These are phyloP conservation scores for Phytomonas sp. DNA, from an alignment of 208 protist species.

Conservation along the genomic window DNA sequence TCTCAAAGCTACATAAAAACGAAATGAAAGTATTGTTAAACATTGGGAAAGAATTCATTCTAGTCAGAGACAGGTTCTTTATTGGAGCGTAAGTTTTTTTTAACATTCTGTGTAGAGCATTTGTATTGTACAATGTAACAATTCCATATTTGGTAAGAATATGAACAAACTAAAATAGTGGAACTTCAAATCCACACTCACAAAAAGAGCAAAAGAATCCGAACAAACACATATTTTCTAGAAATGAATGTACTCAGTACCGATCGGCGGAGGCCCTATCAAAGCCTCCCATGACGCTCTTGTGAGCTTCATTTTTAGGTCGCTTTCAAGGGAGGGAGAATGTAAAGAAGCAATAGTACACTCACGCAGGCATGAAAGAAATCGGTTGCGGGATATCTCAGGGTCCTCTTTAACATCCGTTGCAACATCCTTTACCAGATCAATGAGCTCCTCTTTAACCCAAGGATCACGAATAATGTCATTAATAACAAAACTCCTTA, in stretches of 20 bases:
- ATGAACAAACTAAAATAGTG: neutral
- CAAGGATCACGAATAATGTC: conserved; percentile 70
- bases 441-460: conserved; percentile 79
- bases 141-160: neutral
- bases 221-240: neutral
- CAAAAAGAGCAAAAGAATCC: neutral
- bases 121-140: neutral
- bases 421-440: conserved; percentile 37
- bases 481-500: conserved; percentile 61
- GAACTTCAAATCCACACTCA: neutral
- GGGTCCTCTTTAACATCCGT: conserved; percentile 42
- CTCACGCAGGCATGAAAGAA: conserved; percentile 37
- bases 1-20: neutral
- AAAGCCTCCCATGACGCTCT: conserved; percentile 40
- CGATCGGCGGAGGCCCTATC: conserved; percentile 33
- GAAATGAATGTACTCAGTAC: conserved; percentile 19
- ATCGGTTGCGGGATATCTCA: conserved; percentile 37
- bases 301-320: conserved; percentile 18
- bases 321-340: conserved; percentile 26
- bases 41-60: neutral
- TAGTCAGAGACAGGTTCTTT: neutral
- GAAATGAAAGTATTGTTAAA: neutral
- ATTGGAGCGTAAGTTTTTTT: neutral
- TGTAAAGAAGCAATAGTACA: conserved; percentile 32
- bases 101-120: neutral